Conservation (phyloP, 805 yeast species). For the Blastobotrys attinorum region DNA sequence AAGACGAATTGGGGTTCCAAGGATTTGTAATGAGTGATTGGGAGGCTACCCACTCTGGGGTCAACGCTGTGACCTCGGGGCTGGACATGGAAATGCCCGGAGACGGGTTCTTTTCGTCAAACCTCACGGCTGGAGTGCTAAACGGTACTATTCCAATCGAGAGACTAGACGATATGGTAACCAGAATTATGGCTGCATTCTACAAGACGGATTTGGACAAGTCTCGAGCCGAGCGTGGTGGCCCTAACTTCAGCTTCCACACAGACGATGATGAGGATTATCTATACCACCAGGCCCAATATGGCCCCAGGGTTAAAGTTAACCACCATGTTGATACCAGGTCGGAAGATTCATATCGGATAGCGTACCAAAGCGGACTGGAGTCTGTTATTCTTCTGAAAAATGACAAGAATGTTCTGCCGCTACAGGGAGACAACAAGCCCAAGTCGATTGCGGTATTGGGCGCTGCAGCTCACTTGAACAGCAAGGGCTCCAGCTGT, state of each 20-base stretch:
- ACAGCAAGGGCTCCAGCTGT: slow-evolving; percentile 44
- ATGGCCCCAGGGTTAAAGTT: slow-evolving; percentile 37
- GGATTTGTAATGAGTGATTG: slow-evolving; percentile 58
- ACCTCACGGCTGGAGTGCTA: slow-evolving; percentile 47
- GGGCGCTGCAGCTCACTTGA: slow-evolving; percentile 46
- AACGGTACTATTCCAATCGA: slow-evolving; percentile 47
- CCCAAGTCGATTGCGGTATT: slow-evolving; percentile 34
- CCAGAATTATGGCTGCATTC: slow-evolving; percentile 50
- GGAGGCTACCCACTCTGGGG: slow-evolving; percentile 50
- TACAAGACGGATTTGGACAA: slow-evolving; percentile 35
- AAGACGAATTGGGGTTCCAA: slow-evolving; percentile 55
- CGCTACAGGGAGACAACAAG: slow-evolving; percentile 47
- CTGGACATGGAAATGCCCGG: slow-evolving; percentile 67
- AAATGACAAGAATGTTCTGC: slow-evolving; percentile 44
- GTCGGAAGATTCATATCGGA: slow-evolving; percentile 35
- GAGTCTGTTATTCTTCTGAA: slow-evolving; percentile 52
- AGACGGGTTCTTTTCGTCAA: slow-evolving; percentile 49
- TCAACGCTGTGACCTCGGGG: slow-evolving; percentile 47
- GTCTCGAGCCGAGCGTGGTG: slow-evolving; percentile 26
- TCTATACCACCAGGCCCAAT: slow-evolving; percentile 33
- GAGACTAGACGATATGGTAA: slow-evolving; percentile 55
- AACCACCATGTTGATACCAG: slow-evolving; percentile 51
- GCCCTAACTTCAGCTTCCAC: slow-evolving; percentile 53
- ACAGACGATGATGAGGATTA: slow-evolving; percentile 31
- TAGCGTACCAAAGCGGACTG: slow-evolving; percentile 45